phyloP scores from a whole-genome alignment of 345 rosid genomes.

The Gossypioides kirkii region DNA sequence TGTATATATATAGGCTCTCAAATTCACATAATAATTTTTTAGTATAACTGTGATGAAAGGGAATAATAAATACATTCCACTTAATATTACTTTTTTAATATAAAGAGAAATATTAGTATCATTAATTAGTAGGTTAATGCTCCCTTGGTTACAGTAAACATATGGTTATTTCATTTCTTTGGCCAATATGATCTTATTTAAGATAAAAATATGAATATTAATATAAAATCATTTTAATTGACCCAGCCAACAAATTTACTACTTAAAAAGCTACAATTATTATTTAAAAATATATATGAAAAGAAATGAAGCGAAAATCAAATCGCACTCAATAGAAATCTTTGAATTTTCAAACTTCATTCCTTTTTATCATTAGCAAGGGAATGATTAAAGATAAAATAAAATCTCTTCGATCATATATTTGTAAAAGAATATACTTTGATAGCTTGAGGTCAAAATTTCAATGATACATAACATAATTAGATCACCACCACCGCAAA shows the following conservation, averaged over 20 bases:
- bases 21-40: not conserved
- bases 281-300: not conserved
- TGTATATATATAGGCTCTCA: not conserved
- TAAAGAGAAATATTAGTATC: not conserved
- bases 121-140: not conserved
- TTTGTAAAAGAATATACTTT: not conserved
- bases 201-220: no score
- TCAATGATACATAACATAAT: not conserved
- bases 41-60: not conserved
- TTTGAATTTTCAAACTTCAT: not conserved
- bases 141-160: no score
- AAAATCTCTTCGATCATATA: not conserved
- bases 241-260: not conserved
- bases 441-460: not conserved
- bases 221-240: no score
- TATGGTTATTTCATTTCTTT: no score
- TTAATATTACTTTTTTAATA: not conserved
- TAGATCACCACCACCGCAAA: not conserved
- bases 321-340: slow-evolving; percentile 1
- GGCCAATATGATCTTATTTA: no score
- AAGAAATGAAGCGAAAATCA: not conserved
- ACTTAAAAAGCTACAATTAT: not conserved
- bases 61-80: not conserved
- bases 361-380: not conserved
- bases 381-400: not conserved